Evolutionary conservation across 768 basidiomycete species (phyloP), one percentile per base, ranked within the genome.

Genomic region (Mycena filopes): DNA sequence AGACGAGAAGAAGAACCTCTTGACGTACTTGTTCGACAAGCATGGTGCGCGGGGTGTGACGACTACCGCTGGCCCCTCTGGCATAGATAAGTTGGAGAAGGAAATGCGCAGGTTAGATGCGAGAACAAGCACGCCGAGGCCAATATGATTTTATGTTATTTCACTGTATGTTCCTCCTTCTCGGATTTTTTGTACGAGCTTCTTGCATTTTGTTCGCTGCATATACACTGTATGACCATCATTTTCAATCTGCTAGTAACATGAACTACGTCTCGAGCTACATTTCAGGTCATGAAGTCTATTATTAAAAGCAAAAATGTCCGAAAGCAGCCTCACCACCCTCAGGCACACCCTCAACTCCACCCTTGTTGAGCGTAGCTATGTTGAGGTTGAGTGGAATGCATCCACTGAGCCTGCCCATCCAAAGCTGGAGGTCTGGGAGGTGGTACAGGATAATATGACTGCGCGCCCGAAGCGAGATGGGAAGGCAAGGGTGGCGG

Each of bases 1-100:
- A n/a, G 91, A 94, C 65, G 93, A 93, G 71, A 94, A 95, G 83
- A 95, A 94, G 83, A 95, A 96, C 73, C 81, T 95, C 20, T 80
- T 96, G 51, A 94, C 94, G 2, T 96, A 96, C 69, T 81, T 94
- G 60, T 96, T 96, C 68, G 94, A 95, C 75, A 95, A 95, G 75
- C 92, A 95, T 71, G 89, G 89, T 33, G 91, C 86, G 12, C 82
- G 94, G 23, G 91, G 86, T 46, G 70, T 75, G 54, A 74, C 72
- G 15, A 72, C 72, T 28, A 75, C 74, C 5, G 74, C 74, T 41
- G 79, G 80, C 11, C 77, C 76, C n/a, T 78, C 78, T 18, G 86
- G 90, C 31, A 82, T 91, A 72, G 87, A 89, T 54, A 90, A 87
- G 70, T 81, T 95, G 64, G 88, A 91, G 79, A 89, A 89, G 69